Evolutionary conservation across 805 yeast species (phyloP).

Genomic region (Zygoascus tannicola): DNA sequence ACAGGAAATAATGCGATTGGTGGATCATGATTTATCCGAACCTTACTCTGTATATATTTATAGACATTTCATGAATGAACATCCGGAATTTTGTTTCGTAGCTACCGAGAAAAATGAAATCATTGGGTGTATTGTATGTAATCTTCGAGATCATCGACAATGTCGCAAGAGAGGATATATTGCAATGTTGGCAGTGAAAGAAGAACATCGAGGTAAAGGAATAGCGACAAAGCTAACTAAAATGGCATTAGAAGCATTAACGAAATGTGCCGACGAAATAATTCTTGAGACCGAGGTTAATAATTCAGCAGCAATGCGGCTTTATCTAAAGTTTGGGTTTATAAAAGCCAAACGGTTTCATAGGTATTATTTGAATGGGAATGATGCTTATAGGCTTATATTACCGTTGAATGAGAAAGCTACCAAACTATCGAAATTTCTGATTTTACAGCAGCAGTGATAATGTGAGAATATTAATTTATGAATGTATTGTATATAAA

Average conservation of each 20-base stretch:
- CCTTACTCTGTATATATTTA: constrained; percentile 93
- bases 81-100: constrained; percentile 78
- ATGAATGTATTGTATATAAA: too few species aligned
- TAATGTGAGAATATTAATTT: too few species aligned
- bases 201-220: constrained; percentile 62
- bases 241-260: constrained; percentile 54
- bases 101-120: constrained; percentile 30
- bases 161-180: constrained; percentile 80
- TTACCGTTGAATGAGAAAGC: constrained; percentile 65
- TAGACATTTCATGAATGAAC: constrained; percentile 75
- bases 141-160: constrained; percentile 65
- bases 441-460: too few species aligned
- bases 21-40: constrained; percentile 72
- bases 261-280: constrained; percentile 71
- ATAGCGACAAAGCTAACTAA: constrained; percentile 69
- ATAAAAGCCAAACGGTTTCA: constrained; percentile 64
- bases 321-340: constrained; percentile 73
- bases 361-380: constrained; percentile 83
- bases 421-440: constrained; percentile 25
- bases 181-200: constrained; percentile 88
- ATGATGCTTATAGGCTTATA: constrained; percentile 83
- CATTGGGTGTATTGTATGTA: constrained; percentile 80
- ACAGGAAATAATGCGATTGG: constrained; percentile 34
- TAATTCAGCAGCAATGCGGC: constrained; percentile 56
- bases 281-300: constrained; percentile 86